Evolutionary conservation across 1,284 basidiomycete species (phyloP), one percentile per base, ranked within the genome.

Genomic region (Microbotryomycetes sp.): DNA sequence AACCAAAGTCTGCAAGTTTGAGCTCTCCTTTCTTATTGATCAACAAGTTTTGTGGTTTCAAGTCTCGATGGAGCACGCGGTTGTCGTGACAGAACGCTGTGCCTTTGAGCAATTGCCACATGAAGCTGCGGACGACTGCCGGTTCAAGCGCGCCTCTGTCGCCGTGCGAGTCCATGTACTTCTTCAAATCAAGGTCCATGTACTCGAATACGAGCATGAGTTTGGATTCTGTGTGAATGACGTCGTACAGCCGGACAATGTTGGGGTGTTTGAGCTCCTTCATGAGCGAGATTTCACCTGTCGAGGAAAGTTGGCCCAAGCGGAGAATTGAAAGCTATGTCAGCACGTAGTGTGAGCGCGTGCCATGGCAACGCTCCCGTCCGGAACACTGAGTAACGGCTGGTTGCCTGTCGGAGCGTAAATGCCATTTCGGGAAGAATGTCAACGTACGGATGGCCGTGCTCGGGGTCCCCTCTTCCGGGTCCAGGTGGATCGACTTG

Each of bases 11-110:
- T 60, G 77, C 94, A n/a, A 98, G 76, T 77, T 98, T 98, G 57
- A 98, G 81, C 78, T 98, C 94, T 53, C 94, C 93, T 72, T 93
- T 91, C 72, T 91, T 85, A 76, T 97, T 94, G 78, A 98, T 97
- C 64, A 98, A 83, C 58, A 98, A 79, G 74, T 98, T 98, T 77
- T 98, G 94, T 0, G 94, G 94, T 77, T 97, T 98, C 61, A 98
- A 81, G 77, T 98, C 94, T 30, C 96, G 86, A 76, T 99, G 96
- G 15, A 99, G 82, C 31, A 99, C 92, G 69, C 97, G 86, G 73
- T 98, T 97, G 75, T 97, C 93, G 76, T 99, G 96, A 76, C 96
- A 99, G 77, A 96, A 99, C 30, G 93, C 93, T 27, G 93, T 91
- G 53, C 96, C 96, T 77, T 96, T 97, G 72, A 97, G 81, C 45